Base-by-base conservation (phyloP, 495 filamentous ascomycete species). In the Sphaerosporella brunnea region DNA sequence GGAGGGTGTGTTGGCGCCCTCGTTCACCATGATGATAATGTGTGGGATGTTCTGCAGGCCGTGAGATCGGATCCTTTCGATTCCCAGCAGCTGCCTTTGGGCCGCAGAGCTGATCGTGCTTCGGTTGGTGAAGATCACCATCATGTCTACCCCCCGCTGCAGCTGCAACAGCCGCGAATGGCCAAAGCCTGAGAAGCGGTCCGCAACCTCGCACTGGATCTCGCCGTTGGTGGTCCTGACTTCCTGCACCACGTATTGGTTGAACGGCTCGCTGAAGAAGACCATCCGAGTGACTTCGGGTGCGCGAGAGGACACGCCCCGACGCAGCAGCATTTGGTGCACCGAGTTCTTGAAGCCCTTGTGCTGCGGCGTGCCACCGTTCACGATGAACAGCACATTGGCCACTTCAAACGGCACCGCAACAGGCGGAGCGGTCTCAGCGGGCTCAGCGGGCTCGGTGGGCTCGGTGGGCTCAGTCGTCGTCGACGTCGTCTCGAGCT, bases 361-460 rank as follows among this genome's bases (percentile, higher is more conserved):
- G 18, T 43, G 40, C 24, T 16, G 40, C 13, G 40, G 40, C 9
- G 21, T 16, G 1, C 40, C 40, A 11, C 40, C 21, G 26, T 43
- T 43, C 9, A 43, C 40, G 20, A 43, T 13, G 40, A 43, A 43
- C 21, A 43, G 20, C 23, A 43, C 40, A 43, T 43, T 43, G 40
- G 20, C 9, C 40, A 25, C 40, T 11, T 1, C 7, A 26, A 43
- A 43, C 18, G 21, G 24, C 2, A 43, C 20, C 13, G n/a, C n/a
- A n/a, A n/a, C n/a, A n/a, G n/a, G n/a, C n/a, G n/a, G n/a, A n/a
- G n/a, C n/a, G n/a, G n/a, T n/a, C n/a, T n/a, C n/a, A n/a, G n/a
- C n/a, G n/a, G n/a, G n/a, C n/a, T n/a, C n/a, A n/a, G n/a, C n/a
- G n/a, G n/a, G n/a, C n/a, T 40, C 18, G 10, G 10, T n/a, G n/a